Evolutionary conservation across 331 rosid species (phyloP).

Genomic region (Erythrophleum ivorense): DNA sequence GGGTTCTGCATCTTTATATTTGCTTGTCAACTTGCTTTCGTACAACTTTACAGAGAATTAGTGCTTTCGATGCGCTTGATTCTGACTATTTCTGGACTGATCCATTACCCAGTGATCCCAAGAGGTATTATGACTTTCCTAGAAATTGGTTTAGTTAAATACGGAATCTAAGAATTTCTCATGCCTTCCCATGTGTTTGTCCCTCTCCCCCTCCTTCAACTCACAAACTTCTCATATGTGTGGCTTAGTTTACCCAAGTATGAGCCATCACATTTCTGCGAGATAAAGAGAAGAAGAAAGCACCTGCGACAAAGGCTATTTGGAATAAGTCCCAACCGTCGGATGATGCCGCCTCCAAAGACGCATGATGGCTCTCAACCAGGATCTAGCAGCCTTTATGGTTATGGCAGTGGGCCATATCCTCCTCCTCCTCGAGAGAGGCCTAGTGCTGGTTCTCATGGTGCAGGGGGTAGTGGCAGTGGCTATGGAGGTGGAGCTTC

Average conservation of each 20-base stretch:
- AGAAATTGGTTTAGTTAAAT: no score
- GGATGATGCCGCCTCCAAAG: background rate
- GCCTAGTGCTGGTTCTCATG: conserved; percentile 40
- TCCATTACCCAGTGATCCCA: conserved; percentile 92
- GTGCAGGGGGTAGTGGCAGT: conserved; percentile 26
- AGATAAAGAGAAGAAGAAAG: conserved; percentile 47
- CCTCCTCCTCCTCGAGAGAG: background rate
- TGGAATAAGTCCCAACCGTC: background rate
- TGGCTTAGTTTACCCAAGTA: conserved; percentile 59
- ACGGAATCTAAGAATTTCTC: background rate
- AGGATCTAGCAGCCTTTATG: conserved; percentile 19
- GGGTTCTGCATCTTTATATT: background rate
- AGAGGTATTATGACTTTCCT: conserved; percentile 54
- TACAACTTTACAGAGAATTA: conserved; percentile 65
- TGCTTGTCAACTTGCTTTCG: no score
- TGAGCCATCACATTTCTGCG: conserved; percentile 66
- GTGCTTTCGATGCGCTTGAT: conserved; percentile 89
- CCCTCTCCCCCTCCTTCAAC: background rate
- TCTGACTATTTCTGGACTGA: conserved; percentile 94
- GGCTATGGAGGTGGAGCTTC: background rate
- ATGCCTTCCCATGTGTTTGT: background rate
- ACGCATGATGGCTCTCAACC: background rate
- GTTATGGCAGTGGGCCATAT: background rate
- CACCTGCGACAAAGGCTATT: background rate
- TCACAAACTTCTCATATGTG: background rate